These are phyloP conservation scores for Ottelia alismoides DNA, from an alignment of 106 monocot genomes.

Conservation along the genomic window DNA sequence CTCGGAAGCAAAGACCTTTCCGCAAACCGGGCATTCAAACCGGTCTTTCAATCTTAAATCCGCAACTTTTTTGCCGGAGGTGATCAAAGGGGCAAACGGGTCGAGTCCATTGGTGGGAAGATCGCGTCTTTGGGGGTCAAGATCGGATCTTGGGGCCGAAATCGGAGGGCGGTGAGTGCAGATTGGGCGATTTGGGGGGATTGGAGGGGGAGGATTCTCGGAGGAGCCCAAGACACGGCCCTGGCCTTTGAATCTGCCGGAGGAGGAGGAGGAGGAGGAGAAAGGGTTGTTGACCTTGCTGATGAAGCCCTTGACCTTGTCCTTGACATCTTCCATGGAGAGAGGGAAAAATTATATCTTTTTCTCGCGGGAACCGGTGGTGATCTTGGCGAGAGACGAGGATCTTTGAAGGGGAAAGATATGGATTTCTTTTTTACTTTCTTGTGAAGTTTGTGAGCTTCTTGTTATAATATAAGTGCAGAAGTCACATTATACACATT, in stretches of 20 bases:
- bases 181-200: conserved; percentile 6
- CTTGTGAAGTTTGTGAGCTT: no score
- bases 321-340: conserved; percentile 61
- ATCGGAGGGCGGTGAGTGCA: conserved; percentile 4
- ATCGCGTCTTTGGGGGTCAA: not conserved
- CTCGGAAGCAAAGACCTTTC: conserved; percentile 33
- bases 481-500: no score
- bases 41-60: not conserved
- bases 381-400: not conserved
- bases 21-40: conserved; percentile 49
- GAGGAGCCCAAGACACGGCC: conserved; percentile 70
- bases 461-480: no score
- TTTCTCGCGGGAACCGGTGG: not conserved
- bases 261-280: conserved; percentile 43
- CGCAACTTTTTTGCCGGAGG: conserved; percentile 13
- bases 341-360: not conserved
- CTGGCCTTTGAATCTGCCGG: conserved; percentile 72
- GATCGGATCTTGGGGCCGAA: conserved; percentile 4
- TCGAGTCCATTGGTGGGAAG: conserved; percentile 2
- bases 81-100: conserved; percentile 28
- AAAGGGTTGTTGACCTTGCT: conserved; percentile 79
- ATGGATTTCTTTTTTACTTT: no score
- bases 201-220: conserved; percentile 10
- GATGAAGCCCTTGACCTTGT: conserved; percentile 61
- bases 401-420: no score